Conservation (phyloP, 2,329 filamentous ascomycete genomes). For the Aspergillus floridensis region DNA sequence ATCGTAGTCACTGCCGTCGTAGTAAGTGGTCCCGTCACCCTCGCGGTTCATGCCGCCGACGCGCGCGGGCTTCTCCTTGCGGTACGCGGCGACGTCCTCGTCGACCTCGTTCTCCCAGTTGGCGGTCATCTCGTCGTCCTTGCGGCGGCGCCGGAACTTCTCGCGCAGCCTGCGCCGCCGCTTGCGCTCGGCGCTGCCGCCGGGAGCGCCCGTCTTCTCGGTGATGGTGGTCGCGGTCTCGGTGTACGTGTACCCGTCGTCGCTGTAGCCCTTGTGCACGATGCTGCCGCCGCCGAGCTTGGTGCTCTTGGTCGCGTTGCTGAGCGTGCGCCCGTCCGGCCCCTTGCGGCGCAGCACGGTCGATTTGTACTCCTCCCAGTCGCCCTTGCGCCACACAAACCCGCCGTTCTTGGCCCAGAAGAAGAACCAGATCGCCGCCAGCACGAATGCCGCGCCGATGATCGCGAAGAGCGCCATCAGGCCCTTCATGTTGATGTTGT, state of each 20-base stretch:
- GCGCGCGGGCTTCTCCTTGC: conserved; percentile 78
- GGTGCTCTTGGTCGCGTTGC: conserved; percentile 77
- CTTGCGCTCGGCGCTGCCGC: conserved; percentile 16
- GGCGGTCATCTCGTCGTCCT: conserved; percentile 34
- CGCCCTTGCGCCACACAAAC: conserved; percentile 77
- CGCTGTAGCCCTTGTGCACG: conserved; percentile 62
- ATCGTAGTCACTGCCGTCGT: conserved; percentile 72
- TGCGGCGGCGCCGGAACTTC: conserved; percentile 37
- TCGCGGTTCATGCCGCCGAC: conserved; percentile 87
- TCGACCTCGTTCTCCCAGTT: conserved; percentile 62
- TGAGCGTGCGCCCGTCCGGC: conserved; percentile 81
- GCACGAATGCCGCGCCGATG: conserved; percentile 72
- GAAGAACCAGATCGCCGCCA: conserved; percentile 91
- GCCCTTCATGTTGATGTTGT: conserved; percentile 52
- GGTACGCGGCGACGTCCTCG: conserved; percentile 75
- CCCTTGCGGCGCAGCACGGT: conserved; percentile 87
- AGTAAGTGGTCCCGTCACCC: conserved; percentile 67
- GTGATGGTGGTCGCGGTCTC: conserved; percentile 46
- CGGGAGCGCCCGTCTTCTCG: conserved; percentile 19
- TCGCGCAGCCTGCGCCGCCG: conserved; percentile 39
- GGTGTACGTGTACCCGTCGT: conserved; percentile 56
- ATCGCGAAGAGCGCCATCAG: conserved; percentile 85
- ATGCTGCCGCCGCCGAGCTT: conserved; percentile 81
- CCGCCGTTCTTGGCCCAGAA: conserved; percentile 97
- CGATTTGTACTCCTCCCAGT: conserved; percentile 98